Percentiles rank a stretch among this genome's conserved stretches.
phyloP scores from a whole-genome alignment of 345 rosid genomes.

The Eucalyptus camaldulensis region DNA sequence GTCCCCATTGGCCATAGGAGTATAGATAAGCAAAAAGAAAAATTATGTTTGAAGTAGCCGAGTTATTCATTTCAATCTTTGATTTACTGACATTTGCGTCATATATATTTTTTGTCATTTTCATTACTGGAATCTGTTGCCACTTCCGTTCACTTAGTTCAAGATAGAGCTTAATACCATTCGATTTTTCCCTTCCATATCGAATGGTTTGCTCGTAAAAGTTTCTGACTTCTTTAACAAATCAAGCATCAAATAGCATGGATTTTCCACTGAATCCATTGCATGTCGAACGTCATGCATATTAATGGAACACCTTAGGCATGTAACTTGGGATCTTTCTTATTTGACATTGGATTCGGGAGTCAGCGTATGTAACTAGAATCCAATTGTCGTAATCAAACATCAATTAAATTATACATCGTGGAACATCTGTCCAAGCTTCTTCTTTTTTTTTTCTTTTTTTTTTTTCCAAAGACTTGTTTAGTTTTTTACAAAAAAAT shows the following conservation, averaged over 20 bases:
- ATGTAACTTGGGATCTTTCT: neutral
- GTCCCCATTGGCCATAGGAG: neutral
- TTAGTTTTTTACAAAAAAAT: no score
- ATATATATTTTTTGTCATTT: neutral
- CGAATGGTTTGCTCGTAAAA: neutral
- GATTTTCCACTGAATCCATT: neutral
- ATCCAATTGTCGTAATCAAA: fast-evolving
- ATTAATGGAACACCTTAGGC: neutral
- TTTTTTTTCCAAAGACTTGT: no score
- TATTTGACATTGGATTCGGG: neutral
- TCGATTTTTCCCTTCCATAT: neutral
- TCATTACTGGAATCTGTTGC: neutral
- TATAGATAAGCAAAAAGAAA: neutral
- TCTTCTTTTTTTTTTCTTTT: no score
- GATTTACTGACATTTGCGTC: neutral
- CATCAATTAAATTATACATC: neutral
- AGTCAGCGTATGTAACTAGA: neutral
- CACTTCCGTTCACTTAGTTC: neutral
- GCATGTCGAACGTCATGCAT: neutral
- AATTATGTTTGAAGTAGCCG: neutral
- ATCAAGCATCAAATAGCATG: neutral
- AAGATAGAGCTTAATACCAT: neutral
- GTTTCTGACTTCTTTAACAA: neutral
- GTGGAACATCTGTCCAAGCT: no score
- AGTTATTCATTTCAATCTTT: neutral